A percentile compares a stretch with the other conserved stretches of the same genome.
phyloP scores from a whole-genome alignment of 441 rosid species.

The Croton setiger region DNA sequence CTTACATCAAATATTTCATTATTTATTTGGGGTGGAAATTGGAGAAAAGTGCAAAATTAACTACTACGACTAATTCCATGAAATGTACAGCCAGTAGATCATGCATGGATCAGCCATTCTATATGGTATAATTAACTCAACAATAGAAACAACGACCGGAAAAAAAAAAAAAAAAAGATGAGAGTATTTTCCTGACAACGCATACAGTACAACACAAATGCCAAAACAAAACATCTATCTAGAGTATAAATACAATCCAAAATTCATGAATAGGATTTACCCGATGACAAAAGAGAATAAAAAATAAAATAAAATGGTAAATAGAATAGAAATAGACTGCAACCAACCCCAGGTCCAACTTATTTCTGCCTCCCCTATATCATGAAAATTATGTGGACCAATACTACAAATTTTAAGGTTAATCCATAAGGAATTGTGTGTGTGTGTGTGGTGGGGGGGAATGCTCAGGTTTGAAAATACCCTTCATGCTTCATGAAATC shows the following conservation, averaged over 20 bases:
- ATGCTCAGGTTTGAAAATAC: neutral
- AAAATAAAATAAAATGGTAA: neutral
- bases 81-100: constrained; percentile 1
- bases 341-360: neutral
- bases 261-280: neutral
- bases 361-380: neutral
- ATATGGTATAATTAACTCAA: neutral
- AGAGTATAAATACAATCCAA: neutral
- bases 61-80: too few relatives aligned
- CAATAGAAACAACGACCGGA: too few relatives aligned
- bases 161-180: neutral
- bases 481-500: neutral
- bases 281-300: neutral
- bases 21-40: neutral
- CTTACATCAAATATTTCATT: neutral
- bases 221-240: neutral
- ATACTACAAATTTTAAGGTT: neutral
- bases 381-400: neutral
- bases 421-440: too few relatives aligned
- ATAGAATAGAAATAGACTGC: too few relatives aligned
- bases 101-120: neutral
- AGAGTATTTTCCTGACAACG: neutral
- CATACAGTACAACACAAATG: neutral
- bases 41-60: neutral
- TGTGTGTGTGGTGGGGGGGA: too few relatives aligned